Evolutionary conservation across 2,329 filamentous ascomycete genomes (phyloP).

Genomic region (Verticillium klebahnii): DNA sequence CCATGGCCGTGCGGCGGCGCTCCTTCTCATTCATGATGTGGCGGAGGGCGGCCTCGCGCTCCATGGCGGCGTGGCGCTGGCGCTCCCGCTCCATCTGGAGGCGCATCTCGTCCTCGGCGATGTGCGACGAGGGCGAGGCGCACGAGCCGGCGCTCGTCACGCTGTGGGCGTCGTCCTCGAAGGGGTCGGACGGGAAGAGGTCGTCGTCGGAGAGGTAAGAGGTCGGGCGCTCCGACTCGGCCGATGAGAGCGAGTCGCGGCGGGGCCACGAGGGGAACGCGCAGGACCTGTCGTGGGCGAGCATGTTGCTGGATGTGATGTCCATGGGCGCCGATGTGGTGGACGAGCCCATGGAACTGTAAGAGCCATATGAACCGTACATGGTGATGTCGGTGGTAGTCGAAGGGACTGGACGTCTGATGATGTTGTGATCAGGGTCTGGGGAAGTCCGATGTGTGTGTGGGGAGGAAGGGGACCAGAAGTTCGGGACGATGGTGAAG

Average conservation of each 20-base stretch:
- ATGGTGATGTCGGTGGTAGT: conserved; percentile 26
- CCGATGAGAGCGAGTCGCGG: conserved; percentile 44
- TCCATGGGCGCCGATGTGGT: conserved; percentile 38
- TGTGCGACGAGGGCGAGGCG: conserved; percentile 36
- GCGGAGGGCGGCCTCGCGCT: conserved; percentile 48
- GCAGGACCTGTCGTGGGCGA: conserved; percentile 39
- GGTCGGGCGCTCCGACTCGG: conserved; percentile 39
- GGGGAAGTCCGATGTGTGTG: not conserved
- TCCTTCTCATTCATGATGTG: conserved; percentile 51
- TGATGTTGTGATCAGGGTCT: conserved; percentile 6
- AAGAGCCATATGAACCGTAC: conserved; percentile 47
- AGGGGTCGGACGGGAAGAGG: conserved; percentile 48
- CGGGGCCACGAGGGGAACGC: conserved; percentile 58
- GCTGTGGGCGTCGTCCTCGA: conserved; percentile 46
- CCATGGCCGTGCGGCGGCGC: conserved; percentile 39
- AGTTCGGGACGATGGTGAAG: not conserved
- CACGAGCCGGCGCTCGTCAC: conserved; percentile 38
- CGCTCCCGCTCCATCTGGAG: conserved; percentile 47
- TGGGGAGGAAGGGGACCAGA: not conserved
- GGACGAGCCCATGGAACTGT: conserved; percentile 41
- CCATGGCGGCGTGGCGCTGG: conserved; percentile 30
- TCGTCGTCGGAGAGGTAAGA: conserved; percentile 62
- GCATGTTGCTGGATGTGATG: conserved; percentile 36
- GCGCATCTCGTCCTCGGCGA: conserved; percentile 40
- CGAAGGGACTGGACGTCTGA: conserved; percentile 12